Percentiles rank a stretch among this genome's conserved stretches.
phyloP scores from a whole-genome alignment of 179 eudicot genomes.

The Nepenthes alata region DNA sequence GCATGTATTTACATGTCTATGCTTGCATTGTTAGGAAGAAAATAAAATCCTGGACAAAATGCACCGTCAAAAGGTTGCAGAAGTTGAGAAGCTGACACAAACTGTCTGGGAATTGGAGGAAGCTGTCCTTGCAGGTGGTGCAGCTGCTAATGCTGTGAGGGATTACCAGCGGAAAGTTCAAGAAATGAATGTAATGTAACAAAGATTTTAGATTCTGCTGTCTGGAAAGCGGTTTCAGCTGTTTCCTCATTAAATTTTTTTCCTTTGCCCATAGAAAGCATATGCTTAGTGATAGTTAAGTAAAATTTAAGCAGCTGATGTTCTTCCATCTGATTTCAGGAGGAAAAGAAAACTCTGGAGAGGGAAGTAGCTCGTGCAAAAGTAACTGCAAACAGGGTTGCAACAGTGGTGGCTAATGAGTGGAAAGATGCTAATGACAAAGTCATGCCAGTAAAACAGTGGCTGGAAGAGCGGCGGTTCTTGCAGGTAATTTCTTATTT shows the following conservation, averaged over 20 bases:
- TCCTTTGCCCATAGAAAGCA: neutral
- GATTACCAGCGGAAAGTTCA: conserved; percentile 93
- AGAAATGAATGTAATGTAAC: conserved; percentile 70
- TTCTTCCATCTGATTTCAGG: conserved; percentile 25
- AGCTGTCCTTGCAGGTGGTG: conserved; percentile 98
- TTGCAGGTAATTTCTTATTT: conserved; percentile 45
- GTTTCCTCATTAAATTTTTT: neutral
- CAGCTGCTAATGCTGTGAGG: conserved; percentile 94
- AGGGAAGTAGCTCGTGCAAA: conserved; percentile 61
- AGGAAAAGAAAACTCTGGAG: conserved; percentile 56
- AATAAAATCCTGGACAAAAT: conserved; percentile 83
- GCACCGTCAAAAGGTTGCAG: conserved; percentile 92
- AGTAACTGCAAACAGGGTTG: conserved; percentile 63
- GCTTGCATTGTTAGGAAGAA: conserved; percentile 51
- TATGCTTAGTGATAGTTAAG: neutral
- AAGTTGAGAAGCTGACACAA: conserved; percentile 87
- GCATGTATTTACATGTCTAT: conserved; percentile 11
- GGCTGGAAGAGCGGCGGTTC: conserved; percentile 85
- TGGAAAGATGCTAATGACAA: conserved; percentile 70
- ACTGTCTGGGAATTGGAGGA: conserved; percentile 87
- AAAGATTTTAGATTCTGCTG: neutral
- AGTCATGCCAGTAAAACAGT: conserved; percentile 71
- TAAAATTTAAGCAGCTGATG: neutral
- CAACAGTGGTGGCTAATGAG: conserved; percentile 62
- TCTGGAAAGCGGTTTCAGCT: neutral